Evolutionary conservation across 441 rosid species (phyloP).

Genomic region (Biscutella laevigata): DNA sequence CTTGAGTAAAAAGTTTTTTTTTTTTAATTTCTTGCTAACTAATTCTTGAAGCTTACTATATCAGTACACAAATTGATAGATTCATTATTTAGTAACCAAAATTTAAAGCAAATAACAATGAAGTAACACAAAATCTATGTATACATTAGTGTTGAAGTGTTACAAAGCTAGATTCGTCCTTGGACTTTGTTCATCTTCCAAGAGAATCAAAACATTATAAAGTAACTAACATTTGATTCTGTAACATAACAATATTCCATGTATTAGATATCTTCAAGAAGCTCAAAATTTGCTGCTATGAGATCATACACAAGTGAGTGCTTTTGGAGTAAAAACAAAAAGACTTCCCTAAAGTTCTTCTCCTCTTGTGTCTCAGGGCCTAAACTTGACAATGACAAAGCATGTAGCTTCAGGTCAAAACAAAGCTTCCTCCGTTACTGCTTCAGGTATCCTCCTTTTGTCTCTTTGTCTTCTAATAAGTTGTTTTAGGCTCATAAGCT

Average conservation of each 20-base stretch:
- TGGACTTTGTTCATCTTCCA: constrained; percentile 1
- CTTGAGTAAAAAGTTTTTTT: constrained; percentile 13
- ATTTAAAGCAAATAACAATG: neutral
- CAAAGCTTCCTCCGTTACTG: neutral
- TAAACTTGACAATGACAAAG: too few relatives aligned
- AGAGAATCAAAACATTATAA: neutral
- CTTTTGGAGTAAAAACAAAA: constrained; percentile 13
- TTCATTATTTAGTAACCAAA: neutral
- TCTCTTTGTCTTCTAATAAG: neutral
- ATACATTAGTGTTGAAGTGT: neutral
- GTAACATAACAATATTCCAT: neutral
- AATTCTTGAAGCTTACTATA: constrained; percentile 9
- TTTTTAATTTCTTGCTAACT: constrained; percentile 17
- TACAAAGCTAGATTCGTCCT: constrained; percentile 3
- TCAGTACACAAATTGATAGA: neutral
- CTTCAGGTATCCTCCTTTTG: constrained; percentile 4
- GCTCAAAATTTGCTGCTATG: neutral
- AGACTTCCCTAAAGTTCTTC: constrained; percentile 18
- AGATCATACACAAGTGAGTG: constrained; percentile 3
- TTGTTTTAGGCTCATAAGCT: neutral
- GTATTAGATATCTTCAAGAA: constrained; percentile 12
- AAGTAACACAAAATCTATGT: neutral
- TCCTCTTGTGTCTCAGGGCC: too few relatives aligned
- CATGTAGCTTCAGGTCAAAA: neutral
- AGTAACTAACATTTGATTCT: constrained; percentile 11